These are phyloP conservation scores for Russula vinacea DNA, from an alignment of 768 basidiomycete genomes.

Conservation along the genomic window DNA sequence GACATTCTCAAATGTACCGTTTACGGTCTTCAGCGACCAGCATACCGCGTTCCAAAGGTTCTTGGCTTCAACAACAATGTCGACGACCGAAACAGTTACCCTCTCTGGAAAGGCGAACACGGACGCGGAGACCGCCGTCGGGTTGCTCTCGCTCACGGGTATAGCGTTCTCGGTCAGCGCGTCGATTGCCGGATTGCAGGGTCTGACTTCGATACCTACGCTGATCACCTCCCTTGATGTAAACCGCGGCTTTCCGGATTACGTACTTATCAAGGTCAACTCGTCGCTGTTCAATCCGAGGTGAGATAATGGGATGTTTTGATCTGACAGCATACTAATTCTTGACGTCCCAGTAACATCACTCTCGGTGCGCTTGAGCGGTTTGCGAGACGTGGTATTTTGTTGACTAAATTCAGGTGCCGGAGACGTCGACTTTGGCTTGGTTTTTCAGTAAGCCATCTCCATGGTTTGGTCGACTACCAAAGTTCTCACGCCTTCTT, in stretches of 20 bases:
- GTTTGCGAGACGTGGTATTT: conserved; percentile 7
- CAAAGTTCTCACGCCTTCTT: not conserved
- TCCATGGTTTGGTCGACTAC: not conserved
- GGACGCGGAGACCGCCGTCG: conserved; percentile 63
- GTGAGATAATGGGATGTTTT: conserved; percentile 34
- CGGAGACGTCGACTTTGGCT: conserved; percentile 59
- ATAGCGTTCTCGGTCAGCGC: conserved; percentile 61
- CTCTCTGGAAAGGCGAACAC: conserved; percentile 53
- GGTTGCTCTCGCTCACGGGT: conserved; percentile 52
- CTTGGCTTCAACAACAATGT: conserved; percentile 56
- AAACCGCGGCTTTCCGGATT: conserved; percentile 61
- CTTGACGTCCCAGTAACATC: conserved; percentile 35
- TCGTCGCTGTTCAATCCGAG: conserved; percentile 65
- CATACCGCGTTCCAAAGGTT: conserved; percentile 58
- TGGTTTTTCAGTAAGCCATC: conserved; percentile 51
- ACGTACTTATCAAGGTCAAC: conserved; percentile 63
- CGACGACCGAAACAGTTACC: conserved; percentile 44
- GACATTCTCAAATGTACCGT: conserved; percentile 56
- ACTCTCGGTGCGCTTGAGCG: conserved; percentile 36
- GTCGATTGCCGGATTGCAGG: conserved; percentile 60
- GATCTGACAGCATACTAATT: not conserved
- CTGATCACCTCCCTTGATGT: conserved; percentile 60
- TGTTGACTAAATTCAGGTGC: conserved; percentile 46
- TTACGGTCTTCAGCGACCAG: conserved; percentile 49
- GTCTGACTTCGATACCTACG: conserved; percentile 56